A percentile compares a stretch with the other conserved stretches of the same genome.
phyloP scores from a whole-genome alignment of 2,329 filamentous ascomycete genomes.

The Neofusicoccum ribis region DNA sequence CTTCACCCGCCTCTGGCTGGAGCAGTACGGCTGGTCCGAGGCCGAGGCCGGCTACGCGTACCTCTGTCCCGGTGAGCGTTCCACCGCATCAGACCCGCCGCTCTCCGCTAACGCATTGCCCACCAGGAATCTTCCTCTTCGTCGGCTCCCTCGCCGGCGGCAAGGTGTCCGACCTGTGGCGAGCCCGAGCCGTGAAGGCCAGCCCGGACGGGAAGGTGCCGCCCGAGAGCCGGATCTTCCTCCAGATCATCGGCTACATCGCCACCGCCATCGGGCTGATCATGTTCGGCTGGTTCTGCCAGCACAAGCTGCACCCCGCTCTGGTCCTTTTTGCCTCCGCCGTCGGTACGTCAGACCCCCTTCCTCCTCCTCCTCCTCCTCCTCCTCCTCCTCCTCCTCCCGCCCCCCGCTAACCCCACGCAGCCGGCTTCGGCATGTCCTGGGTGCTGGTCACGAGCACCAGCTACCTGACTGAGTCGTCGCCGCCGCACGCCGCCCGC shows the following conservation, averaged over 20 bases:
- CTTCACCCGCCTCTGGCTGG: constrained; percentile 26
- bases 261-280: constrained; percentile 39
- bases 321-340: constrained; percentile 33
- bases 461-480: constrained; percentile 45
- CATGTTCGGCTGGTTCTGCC: constrained; percentile 46
- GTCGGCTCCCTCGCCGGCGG: constrained; percentile 41
- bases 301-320: constrained; percentile 31
- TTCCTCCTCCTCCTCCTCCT: no score
- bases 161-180: constrained; percentile 40
- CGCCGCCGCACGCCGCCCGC: constrained; percentile 41
- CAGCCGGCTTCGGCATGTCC: constrained; percentile 41
- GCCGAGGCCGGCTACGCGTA: constrained; percentile 39
- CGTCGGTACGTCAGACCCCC: constrained; percentile 22
- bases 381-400: no score
- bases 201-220: constrained; percentile 29
- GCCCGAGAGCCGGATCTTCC: constrained; percentile 42
- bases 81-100: no score
- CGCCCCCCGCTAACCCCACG: background rate
- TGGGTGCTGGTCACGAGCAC: constrained; percentile 47
- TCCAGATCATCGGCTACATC: constrained; percentile 44
- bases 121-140: constrained; percentile 30
- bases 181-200: constrained; percentile 29
- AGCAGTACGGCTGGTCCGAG: constrained; percentile 38
- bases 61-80: constrained; percentile 29
- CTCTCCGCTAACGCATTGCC: background rate